Evolutionary conservation across 768 basidiomycete genomes (phyloP).

Genomic region (Lyophyllum semitale): DNA sequence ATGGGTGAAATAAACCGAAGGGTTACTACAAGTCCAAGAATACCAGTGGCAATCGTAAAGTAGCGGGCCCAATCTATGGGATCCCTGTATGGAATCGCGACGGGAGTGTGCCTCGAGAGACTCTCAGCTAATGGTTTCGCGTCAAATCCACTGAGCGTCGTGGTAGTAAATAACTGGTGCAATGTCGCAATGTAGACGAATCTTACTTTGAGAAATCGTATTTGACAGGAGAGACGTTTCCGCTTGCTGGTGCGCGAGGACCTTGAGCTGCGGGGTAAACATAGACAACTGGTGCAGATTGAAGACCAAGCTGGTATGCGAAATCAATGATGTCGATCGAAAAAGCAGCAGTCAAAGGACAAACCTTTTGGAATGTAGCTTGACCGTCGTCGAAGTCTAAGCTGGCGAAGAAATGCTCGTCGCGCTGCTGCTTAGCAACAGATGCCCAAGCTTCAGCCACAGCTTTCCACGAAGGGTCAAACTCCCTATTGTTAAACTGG

Average conservation of each 20-base stretch:
- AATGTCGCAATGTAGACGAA: neutral
- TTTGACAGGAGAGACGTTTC: slow-evolving; percentile 56
- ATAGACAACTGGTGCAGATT: slow-evolving; percentile 82
- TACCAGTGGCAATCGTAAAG: slow-evolving; percentile 44
- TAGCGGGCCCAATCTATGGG: slow-evolving; percentile 76
- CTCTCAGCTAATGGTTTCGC: slow-evolving; percentile 75
- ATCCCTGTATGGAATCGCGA: slow-evolving; percentile 78
- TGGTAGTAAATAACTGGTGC: neutral
- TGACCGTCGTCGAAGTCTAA: slow-evolving; percentile 84
- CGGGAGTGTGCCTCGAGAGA: slow-evolving; percentile 72
- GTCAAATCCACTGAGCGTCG: slow-evolving; percentile 71
- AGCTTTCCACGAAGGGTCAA: slow-evolving; percentile 79
- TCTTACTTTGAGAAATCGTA: slow-evolving; percentile 80
- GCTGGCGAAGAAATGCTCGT: slow-evolving; percentile 90
- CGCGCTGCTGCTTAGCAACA: slow-evolving; percentile 57
- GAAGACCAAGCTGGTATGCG: slow-evolving; percentile 66
- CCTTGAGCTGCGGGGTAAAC: slow-evolving; percentile 77
- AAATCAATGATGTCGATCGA: neutral
- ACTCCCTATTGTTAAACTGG: slow-evolving; percentile 58
- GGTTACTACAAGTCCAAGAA: slow-evolving; percentile 48
- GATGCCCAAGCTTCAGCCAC: slow-evolving; percentile 85
- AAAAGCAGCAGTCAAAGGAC: slow-evolving; percentile 1
- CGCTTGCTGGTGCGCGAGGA: slow-evolving; percentile 58
- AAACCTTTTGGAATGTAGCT: slow-evolving; percentile 78
- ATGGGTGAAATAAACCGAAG: slow-evolving; percentile 66